Base-by-base conservation (phyloP, 2,329 filamentous ascomycete genomes). In the Fusarium neocosmosporiellum region DNA sequence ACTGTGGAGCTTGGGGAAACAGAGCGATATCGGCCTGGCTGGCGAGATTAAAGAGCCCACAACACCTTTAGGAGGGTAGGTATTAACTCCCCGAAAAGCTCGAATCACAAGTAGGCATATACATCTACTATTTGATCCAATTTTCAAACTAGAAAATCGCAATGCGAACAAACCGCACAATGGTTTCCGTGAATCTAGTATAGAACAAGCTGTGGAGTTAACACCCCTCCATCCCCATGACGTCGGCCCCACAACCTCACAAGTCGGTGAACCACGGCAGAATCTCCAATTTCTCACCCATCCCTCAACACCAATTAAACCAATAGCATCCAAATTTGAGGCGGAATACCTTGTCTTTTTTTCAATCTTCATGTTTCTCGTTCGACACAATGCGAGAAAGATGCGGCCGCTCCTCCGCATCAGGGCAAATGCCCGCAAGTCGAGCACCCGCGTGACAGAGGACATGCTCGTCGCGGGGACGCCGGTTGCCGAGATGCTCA, bases 401-500 rank as follows among this genome's bases (percentile, higher is more conserved):
- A 62, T 72, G 67, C 59, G 67, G 67, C 61, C 69, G 24, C 57
- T 65, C 54, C 18, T 53, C 11, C 27, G 18, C 46, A 54, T 65
- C 39, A 63, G 63, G 20, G 14, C 33, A 24, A 67, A 59, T 5
- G 22, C 37, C 7, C 71, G 75, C 22, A 29, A 57, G 13, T 50
- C 59, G 4, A 46, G 20, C 46, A 20, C 11, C 18, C 59, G 62
- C 16, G 31, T 69, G n/a, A 18, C 48, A 9, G 27, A 14, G 3
- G 58, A 67, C 2, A 53, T 64, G 36, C 59, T 75, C 29, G 29
- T 65, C 11, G 18, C 74, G 8, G 36, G 31, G 9, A 70, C 67
- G 20, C 61, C 73, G 7, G n/a, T 72, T 14, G 66, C 73, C 5
- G 31, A 74, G 20, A 62, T 72, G 50, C 80, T 83, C 9, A 41